Conservation (phyloP, 169 alveolate species). For the Plasmodium ovale region DNA sequence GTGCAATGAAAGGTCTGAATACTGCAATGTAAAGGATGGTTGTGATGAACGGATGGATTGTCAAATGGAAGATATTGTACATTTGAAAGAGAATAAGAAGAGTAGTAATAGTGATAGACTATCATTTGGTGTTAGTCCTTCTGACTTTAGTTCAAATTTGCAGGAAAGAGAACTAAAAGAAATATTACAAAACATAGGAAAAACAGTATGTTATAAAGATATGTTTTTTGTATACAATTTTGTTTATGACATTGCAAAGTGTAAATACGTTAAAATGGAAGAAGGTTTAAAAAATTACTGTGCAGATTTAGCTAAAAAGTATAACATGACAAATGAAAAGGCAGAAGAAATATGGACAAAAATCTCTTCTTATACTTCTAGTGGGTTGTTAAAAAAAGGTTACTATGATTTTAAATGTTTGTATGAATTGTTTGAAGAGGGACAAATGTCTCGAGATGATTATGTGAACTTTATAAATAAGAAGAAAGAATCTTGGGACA, state of each 20-base stretch:
- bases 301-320: background rate
- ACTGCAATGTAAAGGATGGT: background rate
- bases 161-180: background rate
- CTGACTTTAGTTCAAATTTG: background rate
- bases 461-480: background rate
- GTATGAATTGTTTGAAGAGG: background rate
- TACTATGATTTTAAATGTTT: constrained; percentile 8
- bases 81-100: constrained; percentile 1
- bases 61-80: background rate
- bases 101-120: background rate
- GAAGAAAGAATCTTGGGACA: background rate
- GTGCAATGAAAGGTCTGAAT: background rate
- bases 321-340: background rate
- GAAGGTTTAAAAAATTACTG: background rate
- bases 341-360: background rate
- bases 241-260: background rate
- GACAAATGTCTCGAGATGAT: background rate
- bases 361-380: background rate
- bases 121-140: background rate
- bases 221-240: constrained; percentile 16
- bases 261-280: background rate
- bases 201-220: background rate
- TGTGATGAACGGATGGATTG: background rate
- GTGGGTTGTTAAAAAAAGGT: background rate
- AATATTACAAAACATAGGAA: background rate